Evolutionary conservation across 129 eudicot genomes (phyloP), one percentile per base, ranked within the genome.

Genomic region (Helianthus tuberosus): DNA sequence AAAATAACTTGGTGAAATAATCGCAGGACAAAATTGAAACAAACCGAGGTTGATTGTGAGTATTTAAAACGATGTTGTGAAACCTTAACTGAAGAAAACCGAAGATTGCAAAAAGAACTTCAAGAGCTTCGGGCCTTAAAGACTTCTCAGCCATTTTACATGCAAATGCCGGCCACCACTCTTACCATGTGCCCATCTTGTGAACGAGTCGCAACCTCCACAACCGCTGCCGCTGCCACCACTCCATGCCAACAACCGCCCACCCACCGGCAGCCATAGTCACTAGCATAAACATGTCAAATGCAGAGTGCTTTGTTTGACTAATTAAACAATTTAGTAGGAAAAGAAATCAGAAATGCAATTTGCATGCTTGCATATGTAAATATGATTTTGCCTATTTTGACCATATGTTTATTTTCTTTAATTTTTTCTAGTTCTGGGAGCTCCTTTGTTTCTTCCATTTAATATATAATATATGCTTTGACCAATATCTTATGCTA

Each of bases 111-210:
- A 61, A 94, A 94, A 49, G 97, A 94, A 88, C 89, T 94, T 81
- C 98, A 90, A 71, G 96, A 94, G 58, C 81, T 94, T 70, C 77
- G 96, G 78, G 96, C 97, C 6, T 80, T 94, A 59, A 94, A 94
- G 69, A 79, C 98, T 49, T 84, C 96, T 63, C 90, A 94, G 51
- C 98, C 97, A 60, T 94, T 90, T 75, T 94, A 84, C 90, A 88
- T 85, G 96, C 97, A 94, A 52, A 89, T 80, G 44, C 98, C 98
- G 3, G 98, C 98, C 73, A 94, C 98, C 27, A 94, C 98, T 15
- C 96, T 94, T 73, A 86, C 98, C 0, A 94, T 90, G 97, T 94
- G 98, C 66, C 97, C 97, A 13, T 94, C 98, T 23, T 94, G 98
- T 72, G 98, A 94, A 79, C 89, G 93, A 43, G 96, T 90, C 0